Evolutionary conservation across 2,329 filamentous ascomycete genomes (phyloP), one percentile per base, ranked within the genome.

Genomic region (Aspergillus sp.): DNA sequence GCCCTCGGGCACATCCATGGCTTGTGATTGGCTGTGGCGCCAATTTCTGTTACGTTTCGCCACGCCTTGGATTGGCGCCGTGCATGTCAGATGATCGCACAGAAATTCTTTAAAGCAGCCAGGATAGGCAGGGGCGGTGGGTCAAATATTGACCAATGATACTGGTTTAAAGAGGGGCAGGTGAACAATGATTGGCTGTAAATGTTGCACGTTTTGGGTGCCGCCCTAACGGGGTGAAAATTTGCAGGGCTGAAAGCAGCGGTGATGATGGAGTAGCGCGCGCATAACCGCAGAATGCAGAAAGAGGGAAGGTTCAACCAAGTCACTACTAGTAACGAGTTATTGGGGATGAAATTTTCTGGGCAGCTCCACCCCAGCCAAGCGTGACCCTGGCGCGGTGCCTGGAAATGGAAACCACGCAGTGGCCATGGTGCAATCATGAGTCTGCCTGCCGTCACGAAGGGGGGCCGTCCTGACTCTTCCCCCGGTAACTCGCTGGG

Each of bases 11-110:
- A 15, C 39, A 21, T 5, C 28, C 38, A 23, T 6, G 12, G 39
- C 4, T 43, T 25, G 28, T 67, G 49, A 76, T 76, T 78, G 74
- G 74, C 45, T 52, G 19, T 2, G 1, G 1, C 4, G 13, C n/a
- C 41, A 58, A 66, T 76, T 77, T 76, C 70, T 73, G 63, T 77
- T 77, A 77, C 74, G 74, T 76, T 67, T 71, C 57, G 66, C 63
- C 63, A 65, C 63, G 56, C 49, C 58, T 36, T 32, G 30, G 38
- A 66, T 57, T 66, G 67, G 61, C 60, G 53, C 50, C 47, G 58
- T 25, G 52, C 58, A 47, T 62, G 71, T 76, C 74, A 76, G 71
- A 74, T 76, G 74, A 76, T 69, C 57, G 56, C 17, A 17, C 19
- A 39, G 51, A 23, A 28, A 19, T 30, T 13, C 13, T 13, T 38